Percentiles rank a stretch among this genome's conserved stretches.
These are phyloP conservation scores for Globisporangium lucens DNA, from an alignment of 352 stramenopile genomes.

Conservation along the genomic window DNA sequence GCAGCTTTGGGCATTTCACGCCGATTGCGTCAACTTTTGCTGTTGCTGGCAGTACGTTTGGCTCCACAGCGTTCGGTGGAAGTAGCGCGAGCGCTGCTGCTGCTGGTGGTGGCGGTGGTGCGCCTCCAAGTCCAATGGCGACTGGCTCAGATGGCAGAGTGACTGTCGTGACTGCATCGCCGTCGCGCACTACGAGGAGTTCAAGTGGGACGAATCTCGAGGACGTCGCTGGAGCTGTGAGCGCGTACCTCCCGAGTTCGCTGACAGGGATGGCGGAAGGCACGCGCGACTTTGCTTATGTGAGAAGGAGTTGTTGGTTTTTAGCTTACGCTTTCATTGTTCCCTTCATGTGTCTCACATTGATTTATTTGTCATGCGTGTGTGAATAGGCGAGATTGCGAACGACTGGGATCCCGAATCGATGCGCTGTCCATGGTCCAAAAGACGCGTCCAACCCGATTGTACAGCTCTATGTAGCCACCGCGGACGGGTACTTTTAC, in stretches of 20 bases:
- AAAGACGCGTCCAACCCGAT: constrained; percentile 44
- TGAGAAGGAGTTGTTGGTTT: constrained; percentile 19
- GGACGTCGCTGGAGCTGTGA: constrained; percentile 65
- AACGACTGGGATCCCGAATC: constrained; percentile 64
- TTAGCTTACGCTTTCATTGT: neutral
- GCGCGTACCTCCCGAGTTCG: constrained; percentile 70
- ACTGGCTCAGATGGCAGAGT: neutral
- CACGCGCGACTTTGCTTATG: constrained; percentile 86
- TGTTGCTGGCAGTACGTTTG: constrained; percentile 59
- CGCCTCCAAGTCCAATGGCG: constrained; percentile 5
- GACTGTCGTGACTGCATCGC: constrained; percentile 6
- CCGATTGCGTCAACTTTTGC: constrained; percentile 71
- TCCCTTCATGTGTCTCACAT: neutral
- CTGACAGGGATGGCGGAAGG: constrained; percentile 81
- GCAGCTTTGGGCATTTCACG: constrained; percentile 78
- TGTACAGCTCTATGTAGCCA: constrained; percentile 78
- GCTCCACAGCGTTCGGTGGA: constrained; percentile 44
- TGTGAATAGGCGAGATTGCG: constrained; percentile 59
- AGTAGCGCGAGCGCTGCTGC: neutral
- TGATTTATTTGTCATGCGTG: constrained; percentile 8
- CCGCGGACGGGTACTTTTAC: constrained; percentile 82
- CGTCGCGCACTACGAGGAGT: constrained; percentile 27
- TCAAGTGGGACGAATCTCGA: constrained; percentile 52
- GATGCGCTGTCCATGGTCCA: constrained; percentile 78
- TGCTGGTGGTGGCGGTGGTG: constrained; percentile 9